Evolutionary conservation across 2,329 filamentous ascomycete genomes (phyloP).

Genomic region (Rhinocladiella similis): DNA sequence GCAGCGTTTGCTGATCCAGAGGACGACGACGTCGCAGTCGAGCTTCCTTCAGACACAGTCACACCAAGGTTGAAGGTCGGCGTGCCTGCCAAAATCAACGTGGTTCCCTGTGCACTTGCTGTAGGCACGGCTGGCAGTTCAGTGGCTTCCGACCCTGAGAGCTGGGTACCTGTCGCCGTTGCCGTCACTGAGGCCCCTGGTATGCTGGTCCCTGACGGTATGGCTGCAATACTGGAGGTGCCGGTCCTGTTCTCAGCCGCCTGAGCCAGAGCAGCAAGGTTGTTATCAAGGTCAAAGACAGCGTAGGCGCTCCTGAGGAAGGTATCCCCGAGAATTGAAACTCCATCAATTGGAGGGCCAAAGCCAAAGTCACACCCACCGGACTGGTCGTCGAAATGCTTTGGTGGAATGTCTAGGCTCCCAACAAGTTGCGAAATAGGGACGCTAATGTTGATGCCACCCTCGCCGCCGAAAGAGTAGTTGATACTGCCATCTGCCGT

Average conservation of each 20-base stretch:
- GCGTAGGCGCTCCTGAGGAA: conserved; percentile 74
- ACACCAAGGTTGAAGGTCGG: conserved; percentile 22
- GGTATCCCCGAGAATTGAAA: conserved; percentile 69
- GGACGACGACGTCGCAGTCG: conserved; percentile 7
- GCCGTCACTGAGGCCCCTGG: conserved; percentile 18
- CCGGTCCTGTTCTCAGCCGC: conserved; percentile 13
- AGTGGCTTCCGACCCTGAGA: conserved; percentile 1
- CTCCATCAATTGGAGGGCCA: conserved; percentile 54
- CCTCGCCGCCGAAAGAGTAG: conserved; percentile 54
- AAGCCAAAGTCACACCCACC: conserved; percentile 68
- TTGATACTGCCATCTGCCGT: conserved; percentile 39
- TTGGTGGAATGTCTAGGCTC: conserved; percentile 32
- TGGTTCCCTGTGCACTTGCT: conserved; percentile 7
- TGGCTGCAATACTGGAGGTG: conserved; percentile 17
- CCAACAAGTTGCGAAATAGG: conserved; percentile 56
- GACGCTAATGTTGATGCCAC: conserved; percentile 33
- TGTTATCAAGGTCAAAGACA: conserved; percentile 71
- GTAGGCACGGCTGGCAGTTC: conserved; percentile 6
- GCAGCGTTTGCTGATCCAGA: conserved; percentile 9
- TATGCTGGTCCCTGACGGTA: conserved; percentile 17
- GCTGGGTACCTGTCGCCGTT: conserved; percentile 15
- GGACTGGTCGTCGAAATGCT: conserved; percentile 54
- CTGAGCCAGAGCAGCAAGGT: conserved; percentile 67
- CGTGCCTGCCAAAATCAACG: conserved; percentile 16
- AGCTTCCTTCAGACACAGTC: conserved; percentile 1